Conservation (phyloP, 345 rosid species). For the Excoecaria agallocha region DNA sequence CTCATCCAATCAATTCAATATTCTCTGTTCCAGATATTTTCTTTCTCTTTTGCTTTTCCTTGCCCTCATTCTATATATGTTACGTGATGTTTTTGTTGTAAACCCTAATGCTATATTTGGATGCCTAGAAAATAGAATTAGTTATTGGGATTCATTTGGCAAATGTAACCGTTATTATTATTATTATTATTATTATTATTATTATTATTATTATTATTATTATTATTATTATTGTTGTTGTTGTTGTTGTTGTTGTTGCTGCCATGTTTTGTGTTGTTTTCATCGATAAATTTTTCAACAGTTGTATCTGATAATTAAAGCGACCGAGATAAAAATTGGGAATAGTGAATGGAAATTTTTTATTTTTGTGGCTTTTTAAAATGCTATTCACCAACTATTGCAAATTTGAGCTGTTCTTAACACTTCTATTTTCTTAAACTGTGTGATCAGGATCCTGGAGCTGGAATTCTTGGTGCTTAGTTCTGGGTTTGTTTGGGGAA, state of each 20-base stretch:
- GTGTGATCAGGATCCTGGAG: conserved; percentile 23
- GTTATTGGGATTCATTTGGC: neutral
- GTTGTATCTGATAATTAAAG: neutral
- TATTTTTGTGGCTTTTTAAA: neutral
- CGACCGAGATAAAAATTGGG: neutral
- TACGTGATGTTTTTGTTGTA: neutral
- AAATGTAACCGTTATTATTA: neutral
- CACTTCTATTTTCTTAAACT: neutral
- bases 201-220: too few relatives aligned
- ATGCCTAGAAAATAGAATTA: neutral
- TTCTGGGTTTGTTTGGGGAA: neutral
- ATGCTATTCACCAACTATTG: neutral
- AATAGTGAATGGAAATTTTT: neutral
- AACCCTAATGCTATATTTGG: conserved; percentile 28
- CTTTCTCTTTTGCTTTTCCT: neutral
- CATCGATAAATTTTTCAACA: neutral
- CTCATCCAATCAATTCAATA: neutral
- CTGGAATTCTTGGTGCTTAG: conserved; percentile 14
- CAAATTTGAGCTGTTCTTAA: neutral
- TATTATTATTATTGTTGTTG: too few relatives aligned
- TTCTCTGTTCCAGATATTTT: neutral
- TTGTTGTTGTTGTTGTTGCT: too few relatives aligned
- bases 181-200: neutral
- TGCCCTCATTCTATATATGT: neutral
- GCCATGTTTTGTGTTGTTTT: neutral